Evolutionary conservation across 495 filamentous ascomycete species (phyloP).

Genomic region (Beverwykella pulmonaria): DNA sequence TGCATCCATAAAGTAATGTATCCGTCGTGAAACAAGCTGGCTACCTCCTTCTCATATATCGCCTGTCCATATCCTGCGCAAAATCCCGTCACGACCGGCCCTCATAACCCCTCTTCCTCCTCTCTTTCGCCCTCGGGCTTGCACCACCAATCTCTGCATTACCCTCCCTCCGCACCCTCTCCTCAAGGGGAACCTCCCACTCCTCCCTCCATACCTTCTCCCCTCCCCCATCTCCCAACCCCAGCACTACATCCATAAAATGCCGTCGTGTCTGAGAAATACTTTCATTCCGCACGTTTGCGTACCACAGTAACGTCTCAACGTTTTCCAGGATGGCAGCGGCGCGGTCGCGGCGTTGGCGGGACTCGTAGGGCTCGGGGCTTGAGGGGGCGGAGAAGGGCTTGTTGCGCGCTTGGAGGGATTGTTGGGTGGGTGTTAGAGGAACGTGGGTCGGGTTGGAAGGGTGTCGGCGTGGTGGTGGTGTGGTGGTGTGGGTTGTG

Average conservation of each 20-base stretch:
- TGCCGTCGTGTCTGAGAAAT: slow-evolving; percentile 46
- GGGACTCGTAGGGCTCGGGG: slow-evolving; percentile 33
- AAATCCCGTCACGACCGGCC: neutral
- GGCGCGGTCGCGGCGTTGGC: slow-evolving; percentile 31
- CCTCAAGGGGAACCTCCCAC: slow-evolving; percentile 18
- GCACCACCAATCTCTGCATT: neutral
- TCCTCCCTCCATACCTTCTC: slow-evolving; percentile 25
- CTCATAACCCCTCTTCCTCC: neutral
- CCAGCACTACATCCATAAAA: slow-evolving; percentile 41
- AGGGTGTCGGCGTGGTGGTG: neutral
- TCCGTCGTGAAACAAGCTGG: too few species aligned
- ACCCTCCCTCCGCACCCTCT: slow-evolving; percentile 16
- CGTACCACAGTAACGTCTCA: slow-evolving; percentile 41
- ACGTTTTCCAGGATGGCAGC: slow-evolving; percentile 34
- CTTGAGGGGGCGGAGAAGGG: slow-evolving; percentile 4
- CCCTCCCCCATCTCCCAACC: slow-evolving; percentile 24
- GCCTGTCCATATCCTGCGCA: neutral
- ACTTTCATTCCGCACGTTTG: slow-evolving; percentile 36
- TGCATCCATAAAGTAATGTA: neutral
- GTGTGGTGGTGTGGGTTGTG: neutral
- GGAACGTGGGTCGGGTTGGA: neutral
- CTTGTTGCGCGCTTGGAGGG: slow-evolving; percentile 31
- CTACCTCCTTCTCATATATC: too few species aligned
- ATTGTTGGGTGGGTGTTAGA: slow-evolving; percentile 23
- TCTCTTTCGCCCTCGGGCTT: slow-evolving; percentile 14